Percentiles rank a stretch among this genome's conserved stretches.
These are phyloP conservation scores for Umbelopsis sp. DNA, from an alignment of 371 early-diverging fungal genomes.

Conservation along the genomic window DNA sequence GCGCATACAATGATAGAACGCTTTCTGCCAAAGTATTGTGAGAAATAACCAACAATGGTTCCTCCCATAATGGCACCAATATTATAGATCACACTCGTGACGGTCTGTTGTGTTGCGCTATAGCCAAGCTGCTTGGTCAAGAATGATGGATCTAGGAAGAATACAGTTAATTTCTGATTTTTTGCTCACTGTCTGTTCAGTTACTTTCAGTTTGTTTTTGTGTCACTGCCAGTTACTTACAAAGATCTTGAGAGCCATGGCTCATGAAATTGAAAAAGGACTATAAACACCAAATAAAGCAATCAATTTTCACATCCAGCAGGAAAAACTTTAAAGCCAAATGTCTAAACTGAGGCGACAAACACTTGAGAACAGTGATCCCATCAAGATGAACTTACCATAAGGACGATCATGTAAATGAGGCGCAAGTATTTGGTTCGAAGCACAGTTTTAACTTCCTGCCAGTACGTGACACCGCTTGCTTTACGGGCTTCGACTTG, in stretches of 20 bases:
- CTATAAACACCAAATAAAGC: too few species aligned
- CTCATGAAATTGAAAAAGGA: slow-evolving; percentile 61
- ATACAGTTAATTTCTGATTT: too few species aligned
- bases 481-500: too few species aligned
- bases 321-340: too few species aligned
- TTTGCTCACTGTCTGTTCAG: too few species aligned
- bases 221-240: slow-evolving; percentile 12
- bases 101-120: slow-evolving; percentile 51
- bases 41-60: slow-evolving; percentile 64
- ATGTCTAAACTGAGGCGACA: too few species aligned
- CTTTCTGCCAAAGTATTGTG: slow-evolving; percentile 69
- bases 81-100: slow-evolving; percentile 65
- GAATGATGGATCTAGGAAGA: slow-evolving; percentile 44
- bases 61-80: slow-evolving; percentile 75
- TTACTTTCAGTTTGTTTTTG: too few species aligned
- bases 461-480: slow-evolving; percentile 20
- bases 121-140: slow-evolving; percentile 61
- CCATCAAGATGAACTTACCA: slow-evolving; percentile 35
- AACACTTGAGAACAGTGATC: slow-evolving; percentile 3
- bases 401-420: slow-evolving; percentile 61
- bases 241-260: slow-evolving; percentile 75
- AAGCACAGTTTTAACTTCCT: slow-evolving; percentile 40
- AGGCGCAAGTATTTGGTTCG: slow-evolving; percentile 56
- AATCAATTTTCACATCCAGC: too few species aligned
- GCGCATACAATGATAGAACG: slow-evolving; percentile 50